phyloP scores from a whole-genome alignment of 169 alveolate species.

The Cryptosporidium andersoni region DNA sequence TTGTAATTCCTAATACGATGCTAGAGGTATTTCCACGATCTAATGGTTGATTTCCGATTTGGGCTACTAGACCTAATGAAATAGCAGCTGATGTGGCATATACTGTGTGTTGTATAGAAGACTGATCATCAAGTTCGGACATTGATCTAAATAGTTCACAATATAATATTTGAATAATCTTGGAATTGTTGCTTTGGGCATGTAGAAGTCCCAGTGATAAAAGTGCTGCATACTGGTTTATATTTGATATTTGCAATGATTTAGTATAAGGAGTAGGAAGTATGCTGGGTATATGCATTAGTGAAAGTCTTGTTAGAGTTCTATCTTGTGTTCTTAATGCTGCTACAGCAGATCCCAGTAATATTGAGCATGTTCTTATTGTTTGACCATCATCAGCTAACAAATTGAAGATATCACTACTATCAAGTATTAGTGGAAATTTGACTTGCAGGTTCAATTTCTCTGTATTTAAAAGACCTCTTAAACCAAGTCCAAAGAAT shows the following conservation, averaged over 20 bases:
- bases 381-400: constrained; percentile 56
- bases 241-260: constrained; percentile 51
- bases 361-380: constrained; percentile 29
- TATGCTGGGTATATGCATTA: constrained; percentile 64
- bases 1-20: not conserved
- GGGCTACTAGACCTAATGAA: constrained; percentile 55
- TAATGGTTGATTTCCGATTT: not conserved
- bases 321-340: constrained; percentile 52
- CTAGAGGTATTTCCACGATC: not conserved
- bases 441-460: not conserved
- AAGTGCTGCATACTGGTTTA: constrained; percentile 48
- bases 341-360: constrained; percentile 47
- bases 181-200: constrained; percentile 45
- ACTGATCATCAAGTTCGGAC: constrained; percentile 54
- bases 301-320: constrained; percentile 15
- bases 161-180: constrained; percentile 25
- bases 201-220: constrained; percentile 44
- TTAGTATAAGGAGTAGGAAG: constrained; percentile 60
- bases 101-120: constrained; percentile 28
- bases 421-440: constrained; percentile 50
- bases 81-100: constrained; percentile 52
- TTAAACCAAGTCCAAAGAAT: constrained; percentile 29
- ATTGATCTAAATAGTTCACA: constrained; percentile 50
- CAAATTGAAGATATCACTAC: constrained; percentile 24
- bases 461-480: constrained; percentile 11